Evolutionary conservation across 139 green algal species (phyloP).

Genomic region (Closterium sp.): DNA sequence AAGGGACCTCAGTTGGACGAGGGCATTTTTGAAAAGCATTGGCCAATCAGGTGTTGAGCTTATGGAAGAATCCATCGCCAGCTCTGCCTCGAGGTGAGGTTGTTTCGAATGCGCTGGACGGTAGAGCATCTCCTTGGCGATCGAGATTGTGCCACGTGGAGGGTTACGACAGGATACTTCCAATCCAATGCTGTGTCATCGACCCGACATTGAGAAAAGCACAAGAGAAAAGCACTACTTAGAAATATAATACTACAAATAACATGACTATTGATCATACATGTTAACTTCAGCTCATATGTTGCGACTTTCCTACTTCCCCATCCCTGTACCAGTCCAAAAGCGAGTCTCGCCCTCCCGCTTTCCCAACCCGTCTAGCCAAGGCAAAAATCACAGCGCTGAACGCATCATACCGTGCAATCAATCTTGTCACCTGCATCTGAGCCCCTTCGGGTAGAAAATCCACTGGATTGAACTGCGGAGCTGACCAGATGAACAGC

Average conservation of each 20-base stretch:
- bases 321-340: not conserved
- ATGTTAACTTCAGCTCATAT: not conserved
- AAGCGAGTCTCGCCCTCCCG: not conserved
- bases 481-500: constrained; percentile 11
- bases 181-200: not conserved
- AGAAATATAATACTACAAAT: no score
- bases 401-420: not conserved
- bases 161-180: not conserved
- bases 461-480: not conserved
- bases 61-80: not conserved
- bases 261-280: no score
- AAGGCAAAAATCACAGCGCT: not conserved
- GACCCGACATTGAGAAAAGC: not conserved
- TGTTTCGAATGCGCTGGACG: not conserved
- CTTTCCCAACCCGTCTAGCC: not conserved
- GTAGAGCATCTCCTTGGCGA: not conserved
- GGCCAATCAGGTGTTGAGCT: not conserved
- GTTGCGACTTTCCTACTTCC: not conserved
- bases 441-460: not conserved
- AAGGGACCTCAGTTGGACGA: not conserved
- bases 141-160: not conserved
- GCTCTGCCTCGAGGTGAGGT: no score
- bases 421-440: not conserved
- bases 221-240: no score
- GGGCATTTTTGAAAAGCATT: not conserved